Conservation (phyloP, 75 land plant species). For the Cupressus sempervirens region DNA sequence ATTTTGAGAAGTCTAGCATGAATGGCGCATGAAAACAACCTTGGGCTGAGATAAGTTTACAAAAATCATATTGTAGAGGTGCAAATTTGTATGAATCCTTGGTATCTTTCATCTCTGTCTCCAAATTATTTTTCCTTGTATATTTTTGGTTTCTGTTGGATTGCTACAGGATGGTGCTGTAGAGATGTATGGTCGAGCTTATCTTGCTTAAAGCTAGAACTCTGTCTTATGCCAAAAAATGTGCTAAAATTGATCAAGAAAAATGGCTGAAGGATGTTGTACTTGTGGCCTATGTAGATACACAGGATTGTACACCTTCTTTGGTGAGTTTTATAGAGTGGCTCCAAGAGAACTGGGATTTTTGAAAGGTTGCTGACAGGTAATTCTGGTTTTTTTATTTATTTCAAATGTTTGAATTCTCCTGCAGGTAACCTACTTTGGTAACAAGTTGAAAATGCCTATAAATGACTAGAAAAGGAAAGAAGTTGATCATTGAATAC, state of each 20-base stretch:
- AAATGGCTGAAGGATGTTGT: constrained; percentile 60
- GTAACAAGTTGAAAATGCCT: constrained; percentile 27
- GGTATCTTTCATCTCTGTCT: constrained; percentile 10
- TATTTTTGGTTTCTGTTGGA: constrained; percentile 7
- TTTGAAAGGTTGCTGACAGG: not conserved
- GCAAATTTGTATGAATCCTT: constrained; percentile 5
- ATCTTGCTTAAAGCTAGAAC: constrained; percentile 12
- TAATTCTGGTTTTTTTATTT: not conserved
- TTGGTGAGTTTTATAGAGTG: constrained; percentile 40
- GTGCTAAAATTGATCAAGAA: constrained; percentile 58
- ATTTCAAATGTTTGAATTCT: not conserved
- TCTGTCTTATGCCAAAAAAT: constrained; percentile 28
- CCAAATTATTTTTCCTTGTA: not conserved
- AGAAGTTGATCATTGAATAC: constrained; percentile 14
- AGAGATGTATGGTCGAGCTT: constrained; percentile 1
- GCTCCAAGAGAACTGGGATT: not conserved
- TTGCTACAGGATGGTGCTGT: not conserved
- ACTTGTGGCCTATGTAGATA: constrained; percentile 52
- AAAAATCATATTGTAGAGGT: not conserved
- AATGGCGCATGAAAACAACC: not conserved
- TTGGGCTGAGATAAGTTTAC: not conserved
- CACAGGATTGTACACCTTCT: constrained; percentile 61
- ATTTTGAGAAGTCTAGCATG: not conserved
- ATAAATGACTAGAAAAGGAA: constrained; percentile 19
- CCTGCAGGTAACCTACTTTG: constrained; percentile 55